Base-by-base conservation (phyloP, 768 basidiomycete genomes). In the Strobilomyces confusus region DNA sequence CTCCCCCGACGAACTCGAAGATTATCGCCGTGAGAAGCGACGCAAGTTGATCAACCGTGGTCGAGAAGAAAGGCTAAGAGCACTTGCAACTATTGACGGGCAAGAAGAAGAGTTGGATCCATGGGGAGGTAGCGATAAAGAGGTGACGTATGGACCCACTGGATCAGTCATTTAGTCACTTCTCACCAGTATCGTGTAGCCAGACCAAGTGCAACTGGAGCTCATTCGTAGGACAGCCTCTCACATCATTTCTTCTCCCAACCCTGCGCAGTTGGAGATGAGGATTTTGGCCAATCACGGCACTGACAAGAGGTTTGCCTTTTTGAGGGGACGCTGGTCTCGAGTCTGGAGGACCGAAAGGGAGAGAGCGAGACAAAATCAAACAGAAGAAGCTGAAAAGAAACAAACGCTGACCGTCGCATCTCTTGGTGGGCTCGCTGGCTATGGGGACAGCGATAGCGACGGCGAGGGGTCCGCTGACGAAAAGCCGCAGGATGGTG, bases 241-340 rank as follows among this genome's bases (percentile, higher is more conserved):
- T 13, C 88, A 92, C 55, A 69, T 95, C 30, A 63, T 78, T 23
- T 70, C 81, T 8, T 87, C 92, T 1, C 82, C 86, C 2, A 92
- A 94, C 61, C 80, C 89, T 15, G 81, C 84, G 0, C 84, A 92
- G 57, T 77, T 95, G 22, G 92, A 94, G 67, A 84, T 93, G 78
- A 81, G 92, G 7, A 93, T 97, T 60, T 74, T 95, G 15, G 86
- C 93, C 11, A 92, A 95, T 60, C 81, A 95, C 62, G 87, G 90
- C 0, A 72, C 75, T 13, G 92, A 95, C 65, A 72, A 75, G 42
- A 79, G 89, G 7, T 95, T 97, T 63, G 81, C 85, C 1, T 95
- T 95, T 67, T 68, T 95, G 42, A 78, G 83, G 32, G 92, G 92
- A 2, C 73, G 89, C 22, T 93, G 88, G 84, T 75, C 76, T 50